Conservation (phyloP, 441 rosid species). For the Rhodomyrtus psidioides region DNA sequence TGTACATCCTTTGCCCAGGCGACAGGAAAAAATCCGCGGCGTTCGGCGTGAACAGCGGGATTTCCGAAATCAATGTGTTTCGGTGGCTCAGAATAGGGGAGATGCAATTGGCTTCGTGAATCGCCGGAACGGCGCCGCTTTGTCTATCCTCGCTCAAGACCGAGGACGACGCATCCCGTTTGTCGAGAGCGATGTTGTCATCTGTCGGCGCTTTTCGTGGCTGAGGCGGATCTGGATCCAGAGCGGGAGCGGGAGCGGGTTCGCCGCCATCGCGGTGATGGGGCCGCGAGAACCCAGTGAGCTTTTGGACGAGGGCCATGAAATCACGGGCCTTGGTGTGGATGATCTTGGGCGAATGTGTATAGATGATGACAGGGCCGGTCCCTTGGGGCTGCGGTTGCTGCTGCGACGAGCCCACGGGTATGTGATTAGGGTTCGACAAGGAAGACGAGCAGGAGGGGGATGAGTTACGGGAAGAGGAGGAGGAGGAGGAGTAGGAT, state of each 20-base stretch:
- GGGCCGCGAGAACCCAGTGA: constrained; percentile 25
- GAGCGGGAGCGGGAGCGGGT: neutral
- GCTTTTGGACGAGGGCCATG: constrained; percentile 61
- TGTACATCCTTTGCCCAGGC: constrained; percentile 14
- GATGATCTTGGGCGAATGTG: constrained; percentile 45
- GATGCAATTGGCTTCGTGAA: neutral
- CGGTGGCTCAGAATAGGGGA: constrained; percentile 8
- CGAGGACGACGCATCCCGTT: constrained; percentile 21
- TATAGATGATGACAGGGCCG: constrained; percentile 38
- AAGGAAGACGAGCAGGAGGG: neutral
- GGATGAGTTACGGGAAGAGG: constrained; percentile 18
- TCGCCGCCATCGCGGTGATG: neutral
- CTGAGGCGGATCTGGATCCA: neutral
- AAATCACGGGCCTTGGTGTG: constrained; percentile 52
- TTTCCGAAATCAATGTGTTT: constrained; percentile 15
- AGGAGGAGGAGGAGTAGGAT: constrained; percentile 2
- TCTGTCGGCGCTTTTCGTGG: neutral
- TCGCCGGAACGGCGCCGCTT: neutral
- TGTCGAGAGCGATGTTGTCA: neutral
- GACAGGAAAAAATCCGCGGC: constrained; percentile 29
- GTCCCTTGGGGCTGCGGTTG: neutral
- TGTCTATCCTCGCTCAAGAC: constrained; percentile 14
- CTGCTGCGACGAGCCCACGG: constrained; percentile 4
- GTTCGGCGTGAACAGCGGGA: constrained; percentile 48
- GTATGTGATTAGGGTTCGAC: neutral